Evolutionary conservation across 1,284 basidiomycete species (phyloP).

Genomic region (Malassezia japonica): DNA sequence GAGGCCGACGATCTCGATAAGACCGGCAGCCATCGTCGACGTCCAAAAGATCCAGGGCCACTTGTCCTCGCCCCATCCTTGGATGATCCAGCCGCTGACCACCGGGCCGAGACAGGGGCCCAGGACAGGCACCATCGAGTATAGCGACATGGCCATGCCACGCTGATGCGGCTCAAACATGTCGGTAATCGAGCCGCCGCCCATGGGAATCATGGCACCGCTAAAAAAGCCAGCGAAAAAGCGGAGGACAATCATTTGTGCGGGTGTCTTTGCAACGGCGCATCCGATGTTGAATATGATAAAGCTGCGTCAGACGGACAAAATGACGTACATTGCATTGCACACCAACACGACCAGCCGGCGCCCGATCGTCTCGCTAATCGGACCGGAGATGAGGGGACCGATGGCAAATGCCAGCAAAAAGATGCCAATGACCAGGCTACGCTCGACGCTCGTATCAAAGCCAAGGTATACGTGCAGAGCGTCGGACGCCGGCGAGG

Average conservation of each 20-base stretch:
- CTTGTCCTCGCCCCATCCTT: conserved; percentile 12
- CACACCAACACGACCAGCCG: conserved; percentile 28
- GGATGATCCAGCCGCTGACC: conserved; percentile 16
- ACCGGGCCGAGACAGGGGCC: conserved; percentile 20
- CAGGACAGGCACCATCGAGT: conserved; percentile 55
- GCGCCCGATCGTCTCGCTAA: conserved; percentile 55
- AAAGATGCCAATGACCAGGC: conserved; percentile 33
- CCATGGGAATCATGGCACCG: conserved; percentile 38
- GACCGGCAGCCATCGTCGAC: conserved; percentile 16
- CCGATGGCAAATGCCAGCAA: conserved; percentile 36
- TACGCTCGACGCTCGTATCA: conserved; percentile 15
- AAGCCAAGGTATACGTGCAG: conserved; percentile 28
- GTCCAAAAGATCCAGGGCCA: conserved; percentile 20
- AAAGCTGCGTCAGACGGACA: conserved; percentile 19
- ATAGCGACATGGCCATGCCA: conserved; percentile 24
- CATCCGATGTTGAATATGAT: conserved; percentile 40
- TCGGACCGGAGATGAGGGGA: conserved; percentile 48
- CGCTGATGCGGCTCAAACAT: conserved; percentile 58
- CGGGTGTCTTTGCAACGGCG: conserved; percentile 20
- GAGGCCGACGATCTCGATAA: conserved; percentile 53
- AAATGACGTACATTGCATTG: conserved; percentile 29
- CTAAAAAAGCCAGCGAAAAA: conserved; percentile 43
- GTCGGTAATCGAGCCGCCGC: conserved; percentile 62
- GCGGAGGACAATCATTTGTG: conserved; percentile 26
- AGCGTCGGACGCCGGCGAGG: conserved; percentile 32